Conservation (phyloP, 345 rosid species). For the Cardiospermum halicacabum region DNA sequence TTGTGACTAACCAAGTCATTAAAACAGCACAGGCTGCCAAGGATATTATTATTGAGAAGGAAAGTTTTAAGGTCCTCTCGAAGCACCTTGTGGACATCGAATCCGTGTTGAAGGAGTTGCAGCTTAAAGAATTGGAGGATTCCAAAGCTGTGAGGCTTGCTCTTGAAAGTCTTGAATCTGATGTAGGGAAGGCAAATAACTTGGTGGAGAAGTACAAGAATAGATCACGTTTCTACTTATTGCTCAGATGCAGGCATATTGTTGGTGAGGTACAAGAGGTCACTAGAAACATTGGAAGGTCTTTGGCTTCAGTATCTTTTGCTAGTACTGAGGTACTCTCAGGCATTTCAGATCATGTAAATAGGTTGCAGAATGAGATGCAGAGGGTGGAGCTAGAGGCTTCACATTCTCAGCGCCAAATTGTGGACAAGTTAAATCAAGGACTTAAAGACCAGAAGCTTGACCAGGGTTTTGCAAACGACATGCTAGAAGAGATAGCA, state of each 20-base stretch:
- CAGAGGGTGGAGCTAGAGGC: conserved; percentile 58
- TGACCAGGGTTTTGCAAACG: conserved; percentile 61
- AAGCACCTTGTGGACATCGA: conserved; percentile 68
- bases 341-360: conserved; percentile 50
- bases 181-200: conserved; percentile 54
- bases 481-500: conserved; percentile 61
- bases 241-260: conserved; percentile 51
- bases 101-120: conserved; percentile 51
- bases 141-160: conserved; percentile 54
- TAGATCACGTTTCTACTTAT: conserved; percentile 52
- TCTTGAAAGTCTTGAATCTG: conserved; percentile 48
- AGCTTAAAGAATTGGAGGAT: conserved; percentile 47
- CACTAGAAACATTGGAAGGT: conserved; percentile 59
- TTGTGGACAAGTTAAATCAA: conserved; percentile 48
- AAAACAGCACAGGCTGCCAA: conserved; percentile 76
- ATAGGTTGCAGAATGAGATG: conserved; percentile 64
- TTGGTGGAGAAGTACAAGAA: conserved; percentile 57
- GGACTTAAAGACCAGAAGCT: conserved; percentile 56
- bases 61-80: conserved; percentile 59
- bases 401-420: conserved; percentile 49
- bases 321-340: conserved; percentile 51
- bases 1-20: conserved; percentile 51
- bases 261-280: conserved; percentile 61
- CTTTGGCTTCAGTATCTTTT: conserved; percentile 49
- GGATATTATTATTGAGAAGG: conserved; percentile 52